phyloP scores from a whole-genome alignment of 31 red algal genomes.

The Asparagopsis taxiformis region DNA sequence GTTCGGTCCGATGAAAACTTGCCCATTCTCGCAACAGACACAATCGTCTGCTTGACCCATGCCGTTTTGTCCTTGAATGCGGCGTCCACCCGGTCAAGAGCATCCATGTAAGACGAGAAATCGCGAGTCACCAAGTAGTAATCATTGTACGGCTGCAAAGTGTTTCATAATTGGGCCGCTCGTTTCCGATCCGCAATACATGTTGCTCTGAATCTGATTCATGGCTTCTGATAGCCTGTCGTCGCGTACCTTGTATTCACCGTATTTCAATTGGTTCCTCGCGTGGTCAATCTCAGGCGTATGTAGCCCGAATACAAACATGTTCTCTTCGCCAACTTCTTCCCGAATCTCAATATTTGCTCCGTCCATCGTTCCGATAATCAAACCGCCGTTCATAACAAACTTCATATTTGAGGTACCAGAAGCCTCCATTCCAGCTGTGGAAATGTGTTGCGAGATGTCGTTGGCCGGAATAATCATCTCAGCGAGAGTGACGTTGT shows the following conservation, averaged over 20 bases:
- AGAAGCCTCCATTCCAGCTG: constrained; percentile 99
- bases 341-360: constrained; percentile 99
- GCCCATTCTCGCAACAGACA: constrained; percentile 85
- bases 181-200: constrained; percentile 76
- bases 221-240: constrained; percentile 82
- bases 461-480: constrained; percentile 95
- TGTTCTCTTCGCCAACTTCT: constrained; percentile 93
- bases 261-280: constrained; percentile 79
- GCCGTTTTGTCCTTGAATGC: constrained; percentile 85
- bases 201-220: constrained; percentile 74
- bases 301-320: constrained; percentile 97
- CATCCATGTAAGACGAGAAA: constrained; percentile 98
- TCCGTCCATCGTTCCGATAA: constrained; percentile 98
- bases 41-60: constrained; percentile 91
- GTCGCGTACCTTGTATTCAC: constrained; percentile 77
- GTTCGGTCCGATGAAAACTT: constrained; percentile 98
- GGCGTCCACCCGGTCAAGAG: constrained; percentile 84
- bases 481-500: constrained; percentile 92
- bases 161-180: constrained; percentile 67
- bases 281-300: constrained; percentile 88
- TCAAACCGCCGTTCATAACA: constrained; percentile 99
- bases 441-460: constrained; percentile 97
- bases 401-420: constrained; percentile 99
- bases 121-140: constrained; percentile 94
- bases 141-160: constrained; percentile 92